phyloP scores from a whole-genome alignment of 306 rosid genomes.

The Cyclanthera cordifolia region DNA sequence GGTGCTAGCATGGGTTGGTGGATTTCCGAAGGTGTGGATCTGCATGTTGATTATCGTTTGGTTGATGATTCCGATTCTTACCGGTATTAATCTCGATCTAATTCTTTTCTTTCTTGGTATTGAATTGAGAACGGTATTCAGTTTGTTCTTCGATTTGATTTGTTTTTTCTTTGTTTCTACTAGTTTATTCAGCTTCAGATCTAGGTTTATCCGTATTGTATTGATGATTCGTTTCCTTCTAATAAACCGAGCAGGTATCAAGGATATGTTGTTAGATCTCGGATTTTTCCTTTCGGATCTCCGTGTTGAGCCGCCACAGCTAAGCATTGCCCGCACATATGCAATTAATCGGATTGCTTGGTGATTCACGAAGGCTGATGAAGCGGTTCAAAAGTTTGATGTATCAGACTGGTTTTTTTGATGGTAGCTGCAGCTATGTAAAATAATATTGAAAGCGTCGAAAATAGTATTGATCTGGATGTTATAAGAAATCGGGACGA shows the following conservation, averaged over 20 bases:
- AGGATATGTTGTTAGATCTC: neutral
- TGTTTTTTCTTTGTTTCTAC: no score
- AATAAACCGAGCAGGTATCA: neutral
- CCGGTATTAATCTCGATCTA: neutral
- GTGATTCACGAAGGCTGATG: neutral
- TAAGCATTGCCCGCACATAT: neutral
- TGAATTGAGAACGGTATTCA: no score
- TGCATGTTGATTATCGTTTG: neutral
- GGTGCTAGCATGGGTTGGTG: neutral
- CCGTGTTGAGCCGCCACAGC: neutral
- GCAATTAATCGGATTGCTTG: no score
- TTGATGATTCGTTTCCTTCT: neutral
- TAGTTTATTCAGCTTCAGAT: neutral
- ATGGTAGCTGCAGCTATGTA: neutral
- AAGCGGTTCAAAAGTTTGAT: neutral
- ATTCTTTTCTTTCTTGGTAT: neutral
- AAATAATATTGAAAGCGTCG: neutral
- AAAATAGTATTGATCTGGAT: conserved; percentile 8
- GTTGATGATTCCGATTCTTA: neutral
- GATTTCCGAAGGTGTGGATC: no score
- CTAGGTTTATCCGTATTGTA: neutral
- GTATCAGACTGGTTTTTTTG: neutral
- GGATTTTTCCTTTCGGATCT: neutral
- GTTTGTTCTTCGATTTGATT: neutral
- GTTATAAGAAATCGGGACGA: conserved; percentile 10